Base-by-base conservation (phyloP, 139 green algal genomes). In the Chlamydomonas schloesseri region DNA sequence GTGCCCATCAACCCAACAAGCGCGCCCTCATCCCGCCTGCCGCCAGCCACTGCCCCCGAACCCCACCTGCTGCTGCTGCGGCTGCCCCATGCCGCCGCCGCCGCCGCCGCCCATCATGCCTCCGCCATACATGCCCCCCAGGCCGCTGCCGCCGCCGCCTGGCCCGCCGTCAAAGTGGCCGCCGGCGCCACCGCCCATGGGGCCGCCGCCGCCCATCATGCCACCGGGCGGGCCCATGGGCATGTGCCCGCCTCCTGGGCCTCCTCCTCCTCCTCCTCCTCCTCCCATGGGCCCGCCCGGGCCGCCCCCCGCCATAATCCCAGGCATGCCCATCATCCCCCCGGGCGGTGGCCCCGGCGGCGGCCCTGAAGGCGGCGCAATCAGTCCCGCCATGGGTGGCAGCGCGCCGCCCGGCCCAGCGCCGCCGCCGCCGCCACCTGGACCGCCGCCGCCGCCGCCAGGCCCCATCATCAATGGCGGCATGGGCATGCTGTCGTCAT, bases 301-400 rank as follows among this genome's bases (percentile, higher is more conserved):
- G 55, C 55, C 55, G 55, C 75, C 31, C 57, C 55, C 15, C 69
- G 34, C 17, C 76, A 83, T 83, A 15, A 83, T 73, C 13, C 64
- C 64, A 18, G 78, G 78, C 78, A 84, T 84, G 57, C 55, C 28
- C 60, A 60, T 60, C 18, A 21, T 24, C 2, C 55, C 55, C 18
- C 60, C 60, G 1, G 60, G 42, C 42, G 42, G 42, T 8, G 42
- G 42, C 42, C 42, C 42, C 42, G 42, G 42, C 42, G 42, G 42
- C 42, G 42, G 60, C 23, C 23, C 24, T 8, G 60, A 31, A 1
- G 60, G 24, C 5, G 78, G 78, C 62, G 78, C 78, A 6, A 84
- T 74, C 24, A 84, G 46, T 18, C 78, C 78, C 21, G 78, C 78
- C 62, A 84, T 74, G 28, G 78, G 78, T 14, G 76, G 60, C 17